Base-by-base conservation (phyloP, 2,329 filamentous ascomycete species). In the Didymosphaeria variabile region DNA sequence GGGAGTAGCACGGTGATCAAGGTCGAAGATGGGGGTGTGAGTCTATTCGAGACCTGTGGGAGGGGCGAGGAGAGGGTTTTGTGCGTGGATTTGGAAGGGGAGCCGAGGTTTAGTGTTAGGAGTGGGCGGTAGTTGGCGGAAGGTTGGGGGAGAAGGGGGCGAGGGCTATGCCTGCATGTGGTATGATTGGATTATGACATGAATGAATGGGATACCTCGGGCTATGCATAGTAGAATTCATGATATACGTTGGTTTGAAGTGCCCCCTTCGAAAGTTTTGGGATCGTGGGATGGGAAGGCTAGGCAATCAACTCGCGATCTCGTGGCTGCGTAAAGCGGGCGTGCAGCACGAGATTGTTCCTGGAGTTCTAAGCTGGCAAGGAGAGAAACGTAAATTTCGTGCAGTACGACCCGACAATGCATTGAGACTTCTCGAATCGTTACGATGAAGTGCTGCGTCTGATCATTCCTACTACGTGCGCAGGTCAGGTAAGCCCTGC, bases 1-100 rank as follows among this genome's bases (percentile, higher is more conserved):
- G 92, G 92, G 0, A 93, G 90, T 0, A 93, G 89, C 62, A 85
- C 88, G 0, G 89, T 94, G 0, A 76, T 94, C 32, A 87, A 88
- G 3, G 86, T 94, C 32, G 81, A 86, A 10, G 77, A 82, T 5
- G 91, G 90, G 0, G 86, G 88, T 46, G 88, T 93, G 10, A 87
- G 79, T 52, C 83, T 93, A 0, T 92, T 90, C 57, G 90, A 91
- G 0, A 79, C 92, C 0, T 79, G 93, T 3, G 90, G 91, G 0
- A 88, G 91, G n/a, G 87, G 86, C 0, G 87, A 90, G 57, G 88
- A 91, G 68, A 86, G 87, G 2, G 78, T 93, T 0, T 77, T 94
- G 5, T 81, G 93, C 0, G 86, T 92, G 0, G 89, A 93, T 74
- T 89, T 90, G 0, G 78, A 79, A 17, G 71, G 80, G 56, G 62